Evolutionary conservation across 352 stramenopile genomes (phyloP).

Genomic region (Phytopythium cucurbitacearum): DNA sequence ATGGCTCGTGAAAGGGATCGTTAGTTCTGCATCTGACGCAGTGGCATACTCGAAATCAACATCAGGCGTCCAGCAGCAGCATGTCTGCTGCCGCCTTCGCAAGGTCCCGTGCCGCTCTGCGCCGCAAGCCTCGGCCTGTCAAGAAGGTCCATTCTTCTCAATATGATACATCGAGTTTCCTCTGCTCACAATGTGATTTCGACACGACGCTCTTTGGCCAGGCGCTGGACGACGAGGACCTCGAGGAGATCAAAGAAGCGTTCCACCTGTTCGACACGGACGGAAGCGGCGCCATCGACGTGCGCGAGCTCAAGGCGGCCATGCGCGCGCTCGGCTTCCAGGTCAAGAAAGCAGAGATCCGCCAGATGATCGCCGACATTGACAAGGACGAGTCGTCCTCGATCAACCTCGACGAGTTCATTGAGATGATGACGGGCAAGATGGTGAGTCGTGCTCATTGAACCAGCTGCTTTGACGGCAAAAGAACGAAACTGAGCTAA

Average conservation of each 20-base stretch:
- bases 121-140: constrained; percentile 48
- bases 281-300: constrained; percentile 88
- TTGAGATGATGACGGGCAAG: constrained; percentile 94
- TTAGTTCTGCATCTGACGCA: no score
- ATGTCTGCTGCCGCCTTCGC: constrained; percentile 68
- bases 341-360: constrained; percentile 91
- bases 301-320: constrained; percentile 92
- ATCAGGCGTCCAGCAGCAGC: not conserved
- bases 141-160: constrained; percentile 44
- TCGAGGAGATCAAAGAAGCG: constrained; percentile 93
- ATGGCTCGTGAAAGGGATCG: no score
- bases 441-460: constrained; percentile 47
- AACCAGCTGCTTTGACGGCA: no score
- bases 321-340: constrained; percentile 94
- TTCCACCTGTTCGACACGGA: constrained; percentile 95
- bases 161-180: not conserved
- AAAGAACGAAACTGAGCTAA: not conserved
- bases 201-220: constrained; percentile 5
- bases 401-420: constrained; percentile 92
- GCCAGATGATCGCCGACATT: constrained; percentile 91
- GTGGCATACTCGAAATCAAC: no score
- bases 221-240: constrained; percentile 88
- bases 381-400: constrained; percentile 90
- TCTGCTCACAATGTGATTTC: not conserved
- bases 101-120: constrained; percentile 47